phyloP scores from a whole-genome alignment of 1,139 yeast species.

The Suhomyces taliae region DNA sequence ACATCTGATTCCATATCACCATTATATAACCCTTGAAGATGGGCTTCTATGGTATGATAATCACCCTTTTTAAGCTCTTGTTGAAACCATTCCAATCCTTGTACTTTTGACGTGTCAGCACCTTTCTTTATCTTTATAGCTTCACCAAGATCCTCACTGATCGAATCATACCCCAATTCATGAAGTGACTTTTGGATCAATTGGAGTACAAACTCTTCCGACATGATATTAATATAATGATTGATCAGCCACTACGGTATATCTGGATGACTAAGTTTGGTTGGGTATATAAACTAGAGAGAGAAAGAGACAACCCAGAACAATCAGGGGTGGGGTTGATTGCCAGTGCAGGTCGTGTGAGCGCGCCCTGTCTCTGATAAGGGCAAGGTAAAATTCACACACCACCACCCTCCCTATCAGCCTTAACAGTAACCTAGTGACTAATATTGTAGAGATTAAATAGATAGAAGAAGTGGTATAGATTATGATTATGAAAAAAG shows the following conservation, averaged over 20 bases:
- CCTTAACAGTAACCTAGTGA: too few species aligned
- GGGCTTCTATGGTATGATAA: constrained; percentile 17
- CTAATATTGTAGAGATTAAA: too few species aligned
- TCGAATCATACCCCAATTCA: constrained; percentile 29
- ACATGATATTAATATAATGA: constrained; percentile 9
- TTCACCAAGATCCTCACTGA: constrained; percentile 16
- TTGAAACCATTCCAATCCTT: constrained; percentile 25
- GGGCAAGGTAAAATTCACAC: too few species aligned
- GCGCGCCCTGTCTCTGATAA: too few species aligned
- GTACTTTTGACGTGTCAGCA: constrained; percentile 4
- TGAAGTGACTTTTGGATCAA: constrained; percentile 32
- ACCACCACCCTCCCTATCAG: too few species aligned
- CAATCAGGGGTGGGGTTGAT: too few species aligned
- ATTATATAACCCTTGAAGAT: constrained; percentile 2
- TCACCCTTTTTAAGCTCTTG: constrained; percentile 23
- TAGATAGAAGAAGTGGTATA: too few species aligned
- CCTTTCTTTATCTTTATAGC: constrained; percentile 12
- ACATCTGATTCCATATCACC: constrained; percentile 1
- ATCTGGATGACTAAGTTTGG: neutral
- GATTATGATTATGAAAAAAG: too few species aligned
- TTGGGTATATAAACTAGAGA: neutral
- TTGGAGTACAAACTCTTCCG: constrained; percentile 33
- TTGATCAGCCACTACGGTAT: neutral
- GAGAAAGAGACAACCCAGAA: too few species aligned
- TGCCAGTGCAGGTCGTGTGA: too few species aligned